Base-by-base conservation (phyloP, 352 stramenopile genomes). In the Globisporangium perplexum region DNA sequence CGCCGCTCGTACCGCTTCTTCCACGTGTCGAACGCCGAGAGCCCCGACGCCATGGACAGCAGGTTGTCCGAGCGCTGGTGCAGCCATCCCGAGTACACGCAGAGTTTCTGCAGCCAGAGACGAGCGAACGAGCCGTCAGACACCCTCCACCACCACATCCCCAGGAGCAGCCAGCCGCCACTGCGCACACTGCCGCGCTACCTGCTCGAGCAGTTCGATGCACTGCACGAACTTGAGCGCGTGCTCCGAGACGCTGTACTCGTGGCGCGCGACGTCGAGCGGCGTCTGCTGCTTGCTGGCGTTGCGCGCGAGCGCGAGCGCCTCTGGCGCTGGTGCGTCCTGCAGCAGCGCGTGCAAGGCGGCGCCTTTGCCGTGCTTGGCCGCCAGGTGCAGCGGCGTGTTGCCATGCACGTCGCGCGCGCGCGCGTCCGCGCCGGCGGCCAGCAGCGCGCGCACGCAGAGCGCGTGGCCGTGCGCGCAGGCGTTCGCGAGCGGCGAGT, bases 51-150 rank as follows among this genome's bases (percentile, higher is more conserved):
- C 56, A 88, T 69, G 8, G 84, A 95, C 30, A 92, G 58, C 47
- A 93, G 59, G 47, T 90, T 95, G 57, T 95, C 84, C 4, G 80
- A 63, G 55, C 83, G 77, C 65, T 90, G 74, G 65, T 92, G 82
- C 11, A 95, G 52, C 84, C 84, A 95, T 0, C 80, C 82, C 14
- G 80, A 86, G 69, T 90, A 88, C 10, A 93, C 57, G 43, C 77
- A 90, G 0, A 90, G 63, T 82, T 87, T 88, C 79, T 93, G 30
- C 7, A 52, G 33, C 1, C 38, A 49, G 36, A 39, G 33, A 53
- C 7, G 48, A 20, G 3, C 23, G n/a, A 26, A 30, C 43, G 23
- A 49, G 15, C 26, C 26, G 26, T 30, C 26, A 30, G 26, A 5
- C 26, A 5, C 2, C 26, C 26, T 30, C 26, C 26, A 30, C n/a